A percentile compares a stretch with the other conserved stretches of the same genome.
Conservation (phyloP, 2,329 filamentous ascomycete genomes). For the Byssothecium circinans region DNA sequence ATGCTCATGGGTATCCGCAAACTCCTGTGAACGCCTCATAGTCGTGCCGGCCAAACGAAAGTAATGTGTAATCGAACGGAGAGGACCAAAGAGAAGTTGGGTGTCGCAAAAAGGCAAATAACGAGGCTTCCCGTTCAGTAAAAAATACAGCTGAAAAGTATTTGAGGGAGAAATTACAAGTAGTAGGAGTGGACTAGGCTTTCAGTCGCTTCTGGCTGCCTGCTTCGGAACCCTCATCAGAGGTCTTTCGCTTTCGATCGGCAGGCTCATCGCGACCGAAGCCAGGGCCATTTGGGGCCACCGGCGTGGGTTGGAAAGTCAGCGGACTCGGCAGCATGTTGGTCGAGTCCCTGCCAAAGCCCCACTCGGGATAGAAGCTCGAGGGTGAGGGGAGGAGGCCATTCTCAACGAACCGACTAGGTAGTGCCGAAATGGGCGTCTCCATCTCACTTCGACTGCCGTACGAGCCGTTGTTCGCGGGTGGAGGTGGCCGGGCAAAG, state of each 20-base stretch:
- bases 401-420: slow-evolving; percentile 85
- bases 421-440: slow-evolving; percentile 91
- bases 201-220: slow-evolving; percentile 43
- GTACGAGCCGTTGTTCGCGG: slow-evolving; percentile 57
- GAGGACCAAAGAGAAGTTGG: too few relatives aligned
- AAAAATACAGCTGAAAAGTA: slow-evolving; percentile 2
- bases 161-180: neutral
- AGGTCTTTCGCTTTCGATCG: slow-evolving; percentile 46
- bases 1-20: slow-evolving; percentile 14
- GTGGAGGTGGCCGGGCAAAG: slow-evolving; percentile 83
- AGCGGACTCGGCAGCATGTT: slow-evolving; percentile 91
- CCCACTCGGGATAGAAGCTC: slow-evolving; percentile 91
- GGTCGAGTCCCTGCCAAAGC: slow-evolving; percentile 75
- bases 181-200: slow-evolving; percentile 22
- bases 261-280: slow-evolving; percentile 48
- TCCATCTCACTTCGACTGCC: slow-evolving; percentile 53
- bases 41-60: slow-evolving; percentile 2
- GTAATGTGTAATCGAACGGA: neutral
- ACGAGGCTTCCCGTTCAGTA: neutral
- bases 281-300: slow-evolving; percentile 47
- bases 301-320: slow-evolving; percentile 80
- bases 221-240: slow-evolving; percentile 43
- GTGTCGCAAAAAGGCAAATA: neutral
- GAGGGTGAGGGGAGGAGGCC: slow-evolving; percentile 88
- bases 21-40: slow-evolving; percentile 6